Base-by-base conservation (phyloP, 2,329 filamentous ascomycete species). In the Arthrinium puccinioides region DNA sequence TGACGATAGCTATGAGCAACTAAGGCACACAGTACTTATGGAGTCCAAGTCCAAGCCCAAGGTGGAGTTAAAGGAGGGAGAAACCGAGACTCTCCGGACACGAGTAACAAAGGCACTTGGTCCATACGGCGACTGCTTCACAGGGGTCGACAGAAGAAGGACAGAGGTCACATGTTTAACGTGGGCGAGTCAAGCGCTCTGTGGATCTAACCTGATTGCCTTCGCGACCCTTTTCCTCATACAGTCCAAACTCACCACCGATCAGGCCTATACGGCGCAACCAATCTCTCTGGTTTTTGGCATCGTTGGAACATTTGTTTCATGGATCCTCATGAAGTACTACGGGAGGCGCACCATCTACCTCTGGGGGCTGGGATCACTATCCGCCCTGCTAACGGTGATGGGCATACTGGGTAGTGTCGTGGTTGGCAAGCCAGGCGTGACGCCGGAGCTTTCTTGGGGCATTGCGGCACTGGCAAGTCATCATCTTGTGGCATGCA, bases 41-140 rank as follows among this genome's bases (percentile, higher is more conserved):
- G 53, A 62, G 31, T 64, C 59, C 2, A 33, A 9, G 6, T 10
- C 14, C 20, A 33, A 16, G 21, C n/a, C 9, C 31, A 33, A 16
- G n/a, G 9, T 53, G 61, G 53, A 57, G 47, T 34, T 53, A 14
- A 52, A 57, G 27, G 47, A 52, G 40, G 39, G 42, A 14, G 44
- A 51, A 34, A 46, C 48, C 6, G 38, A 36, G 2, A n/a, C n/a
- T n/a, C n/a, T n/a, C n/a, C n/a, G n/a, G n/a, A n/a, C n/a, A n/a
- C n/a, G n/a, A n/a, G n/a, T n/a, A n/a, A n/a, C n/a, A n/a, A n/a
- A n/a, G n/a, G n/a, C n/a, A n/a, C n/a, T n/a, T n/a, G n/a, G n/a
- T n/a, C n/a, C n/a, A n/a, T n/a, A n/a, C n/a, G n/a, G n/a, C 36
- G 55, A 64, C 47, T 62, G 57, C 43, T 66, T 67, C 45, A 52